A percentile compares a stretch with the other conserved stretches of the same genome.
phyloP scores from a whole-genome alignment of 192 early-diverging fungal species.

The Cetraspora pellucida region DNA sequence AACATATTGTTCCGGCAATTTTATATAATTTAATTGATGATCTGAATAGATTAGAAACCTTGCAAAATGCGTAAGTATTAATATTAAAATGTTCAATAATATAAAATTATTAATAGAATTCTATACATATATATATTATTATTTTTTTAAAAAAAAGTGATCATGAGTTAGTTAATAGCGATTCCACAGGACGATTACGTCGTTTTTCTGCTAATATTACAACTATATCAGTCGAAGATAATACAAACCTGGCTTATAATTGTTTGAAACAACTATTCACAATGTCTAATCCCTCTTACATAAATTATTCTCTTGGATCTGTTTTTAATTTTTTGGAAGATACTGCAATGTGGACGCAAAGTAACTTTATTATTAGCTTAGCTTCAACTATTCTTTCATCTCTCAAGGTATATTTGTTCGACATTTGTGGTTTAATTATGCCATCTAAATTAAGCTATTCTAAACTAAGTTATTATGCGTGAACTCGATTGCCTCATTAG shows the following conservation, averaged over 20 bases:
- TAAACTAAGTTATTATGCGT: not conserved
- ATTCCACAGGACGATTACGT: not conserved
- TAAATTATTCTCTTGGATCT: constrained; percentile 35
- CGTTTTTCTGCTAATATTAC: constrained; percentile 33
- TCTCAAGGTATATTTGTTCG: constrained; percentile 9
- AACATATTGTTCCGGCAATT: constrained; percentile 61
- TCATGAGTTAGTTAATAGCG: not conserved
- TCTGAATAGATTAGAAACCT: constrained; percentile 30
- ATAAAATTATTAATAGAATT: not conserved
- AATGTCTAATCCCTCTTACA: constrained; percentile 34
- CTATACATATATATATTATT: constrained; percentile 27
- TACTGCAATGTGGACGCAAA: constrained; percentile 43
- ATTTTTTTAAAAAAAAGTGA: too few species aligned
- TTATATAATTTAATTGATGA: constrained; percentile 43
- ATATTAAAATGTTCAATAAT: constrained; percentile 30
- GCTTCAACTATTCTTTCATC: constrained; percentile 36
- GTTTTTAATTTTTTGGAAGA: constrained; percentile 43
- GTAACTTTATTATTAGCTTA: constrained; percentile 41
- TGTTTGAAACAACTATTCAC: constrained; percentile 44
- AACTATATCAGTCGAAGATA: constrained; percentile 41
- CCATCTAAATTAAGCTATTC: not conserved
- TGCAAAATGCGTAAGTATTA: constrained; percentile 26
- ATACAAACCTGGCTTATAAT: constrained; percentile 26
- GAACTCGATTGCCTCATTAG: constrained; percentile 30
- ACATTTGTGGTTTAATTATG: not conserved